These are phyloP conservation scores for Microstegium vimineum DNA, from an alignment of 176 grass and related monocot genomes.

Conservation along the genomic window DNA sequence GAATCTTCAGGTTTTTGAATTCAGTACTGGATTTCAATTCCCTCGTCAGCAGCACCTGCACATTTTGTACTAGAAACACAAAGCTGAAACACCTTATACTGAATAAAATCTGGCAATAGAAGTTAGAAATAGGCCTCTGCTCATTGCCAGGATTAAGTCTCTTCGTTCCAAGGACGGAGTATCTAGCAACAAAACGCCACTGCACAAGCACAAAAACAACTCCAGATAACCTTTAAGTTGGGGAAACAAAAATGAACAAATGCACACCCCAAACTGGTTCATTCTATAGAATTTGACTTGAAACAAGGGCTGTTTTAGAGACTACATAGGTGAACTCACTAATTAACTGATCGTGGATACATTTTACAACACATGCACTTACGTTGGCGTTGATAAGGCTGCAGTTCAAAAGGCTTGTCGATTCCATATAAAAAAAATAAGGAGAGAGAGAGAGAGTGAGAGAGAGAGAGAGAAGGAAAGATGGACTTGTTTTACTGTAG, in stretches of 20 bases:
- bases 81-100: not conserved
- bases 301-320: not conserved
- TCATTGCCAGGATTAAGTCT: not conserved
- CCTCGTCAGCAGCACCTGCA: slow-evolving; percentile 23
- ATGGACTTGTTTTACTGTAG: too few relatives aligned
- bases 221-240: not conserved
- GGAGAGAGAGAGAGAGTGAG: too few relatives aligned
- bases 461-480: too few relatives aligned
- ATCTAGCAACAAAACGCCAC: not conserved
- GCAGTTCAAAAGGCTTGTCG: too few relatives aligned
- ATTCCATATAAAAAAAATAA: not conserved
- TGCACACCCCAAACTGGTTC: not conserved
- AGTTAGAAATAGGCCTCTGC: not conserved
- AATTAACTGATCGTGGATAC: not conserved
- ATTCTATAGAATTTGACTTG: not conserved
- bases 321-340: not conserved
- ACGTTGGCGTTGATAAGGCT: too few relatives aligned
- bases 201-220: too few relatives aligned
- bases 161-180: not conserved
- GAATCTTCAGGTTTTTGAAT: slow-evolving; percentile 31
- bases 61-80: slow-evolving; percentile 3
- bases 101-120: not conserved
- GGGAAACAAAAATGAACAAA: not conserved
- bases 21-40: not conserved
- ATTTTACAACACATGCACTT: not conserved